Conservation (phyloP, 2,329 filamentous ascomycete species). For the Penicillium sp. region DNA sequence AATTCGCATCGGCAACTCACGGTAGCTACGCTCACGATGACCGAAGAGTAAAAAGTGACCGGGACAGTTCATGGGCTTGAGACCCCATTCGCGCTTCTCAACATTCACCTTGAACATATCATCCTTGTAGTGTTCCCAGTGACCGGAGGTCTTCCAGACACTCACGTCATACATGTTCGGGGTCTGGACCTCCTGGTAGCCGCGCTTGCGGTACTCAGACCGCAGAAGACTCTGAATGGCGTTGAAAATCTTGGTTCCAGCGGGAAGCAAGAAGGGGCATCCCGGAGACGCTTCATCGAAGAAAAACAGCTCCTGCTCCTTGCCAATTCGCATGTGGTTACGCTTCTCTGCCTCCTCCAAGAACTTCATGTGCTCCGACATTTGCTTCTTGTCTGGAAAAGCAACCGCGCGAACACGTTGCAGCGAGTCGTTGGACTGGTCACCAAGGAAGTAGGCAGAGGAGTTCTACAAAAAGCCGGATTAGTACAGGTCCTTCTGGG, state of each 20-base stretch:
- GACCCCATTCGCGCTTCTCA: conserved; percentile 78
- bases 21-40: conserved; percentile 79
- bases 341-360: conserved; percentile 97
- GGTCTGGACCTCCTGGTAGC: conserved; percentile 91
- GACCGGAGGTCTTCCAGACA: conserved; percentile 91
- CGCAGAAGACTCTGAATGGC: conserved; percentile 77
- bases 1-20: conserved; percentile 85
- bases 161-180: conserved; percentile 95
- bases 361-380: conserved; percentile 91
- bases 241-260: conserved; percentile 92
- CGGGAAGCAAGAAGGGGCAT: conserved; percentile 85
- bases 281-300: conserved; percentile 94
- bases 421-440: conserved; percentile 88
- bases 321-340: conserved; percentile 89
- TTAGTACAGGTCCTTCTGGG: background rate
- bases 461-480: conserved; percentile 52
- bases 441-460: conserved; percentile 88
- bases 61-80: conserved; percentile 99
- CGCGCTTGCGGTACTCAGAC: conserved; percentile 86
- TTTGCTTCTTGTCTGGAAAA: conserved; percentile 93
- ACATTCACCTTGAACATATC: conserved; percentile 87
- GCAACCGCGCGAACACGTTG: conserved; percentile 96
- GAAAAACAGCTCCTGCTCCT: conserved; percentile 96
- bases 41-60: conserved; percentile 87
- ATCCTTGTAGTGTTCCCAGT: conserved; percentile 91